Percentiles rank a stretch among this genome's conserved stretches.
phyloP scores from a whole-genome alignment of 129 eudicot species.

The Erigeron canadensis region DNA sequence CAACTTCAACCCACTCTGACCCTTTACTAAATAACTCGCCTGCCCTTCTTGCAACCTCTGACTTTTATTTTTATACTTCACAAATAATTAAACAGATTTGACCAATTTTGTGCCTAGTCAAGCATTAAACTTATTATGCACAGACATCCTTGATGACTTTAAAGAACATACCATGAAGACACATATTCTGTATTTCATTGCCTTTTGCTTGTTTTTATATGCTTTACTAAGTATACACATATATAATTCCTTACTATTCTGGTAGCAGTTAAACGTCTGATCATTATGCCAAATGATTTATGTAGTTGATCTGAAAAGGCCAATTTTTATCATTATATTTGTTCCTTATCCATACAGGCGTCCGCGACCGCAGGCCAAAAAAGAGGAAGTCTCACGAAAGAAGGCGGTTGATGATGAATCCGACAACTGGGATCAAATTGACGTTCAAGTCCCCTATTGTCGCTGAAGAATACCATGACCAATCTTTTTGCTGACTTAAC shows the following conservation, averaged over 20 bases:
- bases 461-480: not conserved
- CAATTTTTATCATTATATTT: not conserved
- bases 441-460: conserved; percentile 50
- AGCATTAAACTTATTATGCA: not conserved
- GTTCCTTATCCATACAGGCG: conserved; percentile 27
- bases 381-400: conserved; percentile 31
- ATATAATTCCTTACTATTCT: not conserved
- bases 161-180: not conserved
- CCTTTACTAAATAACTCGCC: too few species aligned
- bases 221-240: not conserved
- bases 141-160: not conserved
- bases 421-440: conserved; percentile 61
- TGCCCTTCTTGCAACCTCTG: not conserved
- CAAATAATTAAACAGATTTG: too few species aligned
- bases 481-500: not conserved
- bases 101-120: not conserved
- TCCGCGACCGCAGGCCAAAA: conserved; percentile 23
- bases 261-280: not conserved
- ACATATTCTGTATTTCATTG: too few species aligned
- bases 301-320: not conserved
- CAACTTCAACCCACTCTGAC: too few species aligned
- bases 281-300: not conserved
- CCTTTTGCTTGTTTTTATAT: not conserved
- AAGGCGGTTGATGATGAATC: conserved; percentile 37
- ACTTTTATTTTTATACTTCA: too few species aligned